Evolutionary conservation across 306 rosid species (phyloP), one percentile per base, ranked within the genome.

Genomic region (Vigna unguiculata): DNA sequence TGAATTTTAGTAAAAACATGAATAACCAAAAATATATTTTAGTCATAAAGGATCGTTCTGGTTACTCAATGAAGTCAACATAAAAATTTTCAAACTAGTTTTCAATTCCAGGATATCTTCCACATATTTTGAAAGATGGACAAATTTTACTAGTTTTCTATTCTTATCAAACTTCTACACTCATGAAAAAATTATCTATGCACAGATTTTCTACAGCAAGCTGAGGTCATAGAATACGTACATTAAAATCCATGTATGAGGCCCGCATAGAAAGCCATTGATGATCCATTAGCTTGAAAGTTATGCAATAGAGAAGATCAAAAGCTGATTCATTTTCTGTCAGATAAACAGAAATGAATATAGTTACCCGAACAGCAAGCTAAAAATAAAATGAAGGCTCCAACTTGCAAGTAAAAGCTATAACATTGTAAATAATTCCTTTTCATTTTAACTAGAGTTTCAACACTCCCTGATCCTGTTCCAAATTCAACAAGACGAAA

Each of bases 251-350:
- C 99, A 95, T 95, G 80, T 95, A 95, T 8, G 99, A 92, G 69
- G 99, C 99, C 47, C 87, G 97, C 99, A 95, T 95, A 12, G 97
- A 70, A 77, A 92, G 99, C 99, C 99, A 95, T 82, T 90, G 90
- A 69, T 89, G 97, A 86, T 95, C 99, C 99, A 95, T 92, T 67
- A 95, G 89, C 88, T 95, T 95, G 93, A 92, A 95, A 22, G 99
- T 90, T 70, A 95, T 89, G 82, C 99, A 92, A 78, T 95, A 95
- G 80, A 95, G 94, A 70, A 92, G 90, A 83, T 95, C 97, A 81
- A 95, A 95, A 47, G 99, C 99, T 5, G 81, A 84, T 64, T 92
- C 97, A 66, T 89, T 95, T 82, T 92, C 99, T 95, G 92, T 58
- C 74, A 72, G 40, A 82, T 20, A 85, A 83, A 73, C 46, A 61